Evolutionary conservation across 805 yeast genomes (phyloP).

Genomic region (Priceomyces carsonii): DNA sequence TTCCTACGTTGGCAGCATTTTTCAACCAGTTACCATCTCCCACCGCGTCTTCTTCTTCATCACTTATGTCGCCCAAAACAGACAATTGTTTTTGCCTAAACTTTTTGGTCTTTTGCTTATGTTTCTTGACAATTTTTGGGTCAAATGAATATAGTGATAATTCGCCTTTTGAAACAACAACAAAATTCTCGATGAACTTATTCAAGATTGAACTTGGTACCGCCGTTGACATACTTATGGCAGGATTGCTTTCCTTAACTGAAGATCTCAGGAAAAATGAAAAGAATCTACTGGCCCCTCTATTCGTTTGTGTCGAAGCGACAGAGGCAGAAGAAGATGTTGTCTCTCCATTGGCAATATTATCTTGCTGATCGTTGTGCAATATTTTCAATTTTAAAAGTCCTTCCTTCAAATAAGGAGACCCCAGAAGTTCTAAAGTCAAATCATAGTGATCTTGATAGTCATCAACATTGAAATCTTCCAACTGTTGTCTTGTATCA

Average conservation of each 20-base stretch:
- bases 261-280: slow-evolving; percentile 23
- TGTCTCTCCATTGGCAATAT: slow-evolving; percentile 13
- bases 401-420: slow-evolving; percentile 82
- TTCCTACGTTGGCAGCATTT: slow-evolving; percentile 58
- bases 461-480: slow-evolving; percentile 39
- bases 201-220: slow-evolving; percentile 15
- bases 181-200: slow-evolving; percentile 50
- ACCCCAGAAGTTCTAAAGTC: slow-evolving; percentile 64
- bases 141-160: slow-evolving; percentile 57
- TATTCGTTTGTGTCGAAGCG: slow-evolving; percentile 16
- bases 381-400: slow-evolving; percentile 45
- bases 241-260: slow-evolving; percentile 10
- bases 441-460: slow-evolving; percentile 55
- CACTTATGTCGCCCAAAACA: slow-evolving; percentile 12
- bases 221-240: slow-evolving; percentile 1
- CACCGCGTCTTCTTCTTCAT: slow-evolving; percentile 25
- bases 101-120: slow-evolving; percentile 31
- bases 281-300: slow-evolving; percentile 22
- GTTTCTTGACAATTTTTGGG: slow-evolving; percentile 42
- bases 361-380: slow-evolving; percentile 40
- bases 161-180: slow-evolving; percentile 71
- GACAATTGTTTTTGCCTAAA: slow-evolving; percentile 16
- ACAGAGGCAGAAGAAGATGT: slow-evolving; percentile 9
- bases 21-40: slow-evolving; percentile 74
- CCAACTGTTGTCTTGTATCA: slow-evolving; percentile 24